Percentiles rank a stretch among this genome's conserved stretches.
Evolutionary conservation across 805 yeast genomes (phyloP).

Genomic region (Kodamaea leandrae): DNA sequence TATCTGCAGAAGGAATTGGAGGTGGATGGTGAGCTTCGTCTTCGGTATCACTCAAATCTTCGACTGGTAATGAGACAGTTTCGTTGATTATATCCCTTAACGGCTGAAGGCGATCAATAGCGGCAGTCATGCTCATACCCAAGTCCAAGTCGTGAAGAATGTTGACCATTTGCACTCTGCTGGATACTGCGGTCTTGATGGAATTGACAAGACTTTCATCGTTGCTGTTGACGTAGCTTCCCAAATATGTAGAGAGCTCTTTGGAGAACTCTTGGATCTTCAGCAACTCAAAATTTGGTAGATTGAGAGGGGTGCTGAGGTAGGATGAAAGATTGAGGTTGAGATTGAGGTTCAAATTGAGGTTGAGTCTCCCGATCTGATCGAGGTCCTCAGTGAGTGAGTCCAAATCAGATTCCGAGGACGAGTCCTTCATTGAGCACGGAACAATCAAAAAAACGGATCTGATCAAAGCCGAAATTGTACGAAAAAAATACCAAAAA

Average conservation of each 20-base stretch:
- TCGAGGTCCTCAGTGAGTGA: conserved; percentile 49
- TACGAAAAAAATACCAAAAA: background rate
- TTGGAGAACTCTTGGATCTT: conserved; percentile 25
- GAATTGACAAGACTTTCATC: conserved; percentile 23
- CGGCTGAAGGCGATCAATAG: conserved; percentile 52
- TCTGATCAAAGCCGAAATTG: background rate
- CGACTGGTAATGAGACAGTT: conserved; percentile 49
- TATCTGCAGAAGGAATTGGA: background rate
- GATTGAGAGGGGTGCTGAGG: conserved; percentile 15
- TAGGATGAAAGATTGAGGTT: conserved; percentile 24
- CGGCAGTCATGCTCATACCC: conserved; percentile 50
- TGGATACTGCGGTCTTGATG: conserved; percentile 38
- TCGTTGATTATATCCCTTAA: conserved; percentile 44
- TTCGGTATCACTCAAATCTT: conserved; percentile 35
- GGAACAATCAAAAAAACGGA: conserved; percentile 1
- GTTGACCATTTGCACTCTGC: conserved; percentile 42
- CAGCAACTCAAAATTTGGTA: conserved; percentile 25
- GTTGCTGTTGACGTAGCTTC: conserved; percentile 21
- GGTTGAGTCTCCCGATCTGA: conserved; percentile 47
- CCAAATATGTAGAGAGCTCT: conserved; percentile 30
- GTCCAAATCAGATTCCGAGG: conserved; percentile 27
- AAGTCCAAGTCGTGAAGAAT: conserved; percentile 39
- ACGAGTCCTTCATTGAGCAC: background rate
- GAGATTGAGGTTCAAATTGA: conserved; percentile 26
- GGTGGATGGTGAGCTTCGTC: conserved; percentile 15